Evolutionary conservation across 805 yeast species (phyloP), one percentile per base, ranked within the genome.

Genomic region (Danielia oregonensis): DNA sequence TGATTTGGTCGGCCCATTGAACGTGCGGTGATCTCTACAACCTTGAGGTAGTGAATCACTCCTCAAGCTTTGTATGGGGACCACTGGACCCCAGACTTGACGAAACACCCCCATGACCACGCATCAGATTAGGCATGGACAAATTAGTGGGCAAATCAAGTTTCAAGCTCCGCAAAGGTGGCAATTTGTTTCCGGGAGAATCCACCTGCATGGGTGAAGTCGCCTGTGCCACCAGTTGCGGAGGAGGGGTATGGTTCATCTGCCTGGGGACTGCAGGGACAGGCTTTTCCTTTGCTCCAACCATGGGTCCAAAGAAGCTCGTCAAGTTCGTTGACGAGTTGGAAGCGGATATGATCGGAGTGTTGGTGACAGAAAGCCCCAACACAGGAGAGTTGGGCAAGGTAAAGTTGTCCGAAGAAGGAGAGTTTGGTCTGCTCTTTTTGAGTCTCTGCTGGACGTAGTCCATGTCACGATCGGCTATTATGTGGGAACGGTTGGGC

Each of bases 361-460:
- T 67, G 28, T 55, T 65, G 12, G 55, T 52, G 5, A 62, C 43
- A 11, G 69, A 61, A 8, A 65, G 48, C 1, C 70, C 70, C 33
- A 67, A 42, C 6, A 66, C 63, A 2, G 73, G 73, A 6, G 71
- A 65, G 43, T 65, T 66, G 6, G 73, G 73, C 23, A 67, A 48
- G 3, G 72, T 62, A 48, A 65, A 66, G 17, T 52, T 56, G 22
- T 30, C 37, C 9, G 22, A 6, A 3, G 44, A 27, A 11, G 78
- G 78, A 8, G 75, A 68, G 52, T 70, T 72, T 16, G 79, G 78
- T 43, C 78, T 54, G 23, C 76, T 69, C 43, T 62, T 67, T 47
- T 73, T 73, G 34, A 64, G 56, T 26, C 64, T 54, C 36, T 61
- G 68, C 36, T 63, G 68, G 33, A 69, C 70, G 38, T 68, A 68